Evolutionary conservation across 2,329 filamentous ascomycete species (phyloP).

Genomic region (Fusarium palustre): DNA sequence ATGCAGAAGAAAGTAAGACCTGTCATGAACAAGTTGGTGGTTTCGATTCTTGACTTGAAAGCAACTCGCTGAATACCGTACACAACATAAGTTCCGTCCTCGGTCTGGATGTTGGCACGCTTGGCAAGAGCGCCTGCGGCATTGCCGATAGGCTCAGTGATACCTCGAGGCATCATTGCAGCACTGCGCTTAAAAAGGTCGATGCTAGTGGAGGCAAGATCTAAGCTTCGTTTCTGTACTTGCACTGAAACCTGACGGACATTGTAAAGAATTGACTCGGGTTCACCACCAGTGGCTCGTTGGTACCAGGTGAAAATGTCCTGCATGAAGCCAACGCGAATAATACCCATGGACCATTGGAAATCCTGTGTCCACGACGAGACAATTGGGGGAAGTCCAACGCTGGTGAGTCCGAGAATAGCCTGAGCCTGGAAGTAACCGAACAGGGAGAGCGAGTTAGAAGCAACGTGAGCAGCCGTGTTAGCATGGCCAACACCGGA

Average conservation of each 20-base stretch:
- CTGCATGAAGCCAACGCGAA: slow-evolving; percentile 88
- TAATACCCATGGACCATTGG: slow-evolving; percentile 98
- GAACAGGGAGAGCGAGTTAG: slow-evolving; percentile 93
- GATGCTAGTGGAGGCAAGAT: slow-evolving; percentile 54
- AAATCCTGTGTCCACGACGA: slow-evolving; percentile 97
- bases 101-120: slow-evolving; percentile 65
- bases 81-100: slow-evolving; percentile 70
- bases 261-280: slow-evolving; percentile 80
- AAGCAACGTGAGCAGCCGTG: slow-evolving; percentile 92
- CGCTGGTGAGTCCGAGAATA: slow-evolving; percentile 85
- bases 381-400: slow-evolving; percentile 87
- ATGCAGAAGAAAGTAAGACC: slow-evolving; percentile 89
- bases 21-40: slow-evolving; percentile 93
- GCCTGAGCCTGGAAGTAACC: slow-evolving; percentile 95
- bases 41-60: slow-evolving; percentile 85
- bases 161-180: slow-evolving; percentile 61
- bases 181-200: slow-evolving; percentile 66
- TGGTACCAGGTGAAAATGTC: slow-evolving; percentile 95
- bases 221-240: slow-evolving; percentile 73
- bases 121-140: slow-evolving; percentile 62
- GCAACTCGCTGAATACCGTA: slow-evolving; percentile 90
- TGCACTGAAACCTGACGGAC: slow-evolving; percentile 82
- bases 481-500: slow-evolving; percentile 93
- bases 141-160: slow-evolving; percentile 52
- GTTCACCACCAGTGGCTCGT: slow-evolving; percentile 87